A percentile compares a stretch with the other conserved stretches of the same genome.
phyloP scores from a whole-genome alignment of 2,329 filamentous ascomycete species.

The Claviceps citrina region DNA sequence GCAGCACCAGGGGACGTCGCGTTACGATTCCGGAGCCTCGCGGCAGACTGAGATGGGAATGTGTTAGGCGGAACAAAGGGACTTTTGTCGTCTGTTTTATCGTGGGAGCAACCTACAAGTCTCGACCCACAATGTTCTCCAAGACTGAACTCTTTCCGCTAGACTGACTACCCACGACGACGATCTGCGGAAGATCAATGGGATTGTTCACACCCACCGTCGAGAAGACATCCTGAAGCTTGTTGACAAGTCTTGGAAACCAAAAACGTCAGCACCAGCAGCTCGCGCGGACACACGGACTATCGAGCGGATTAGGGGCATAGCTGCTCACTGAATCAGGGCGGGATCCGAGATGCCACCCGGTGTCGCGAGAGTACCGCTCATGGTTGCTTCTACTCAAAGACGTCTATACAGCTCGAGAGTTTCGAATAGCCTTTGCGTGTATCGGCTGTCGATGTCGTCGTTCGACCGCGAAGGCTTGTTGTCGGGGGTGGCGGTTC shows the following conservation, averaged over 20 bases:
- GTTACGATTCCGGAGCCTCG: conserved; percentile 97
- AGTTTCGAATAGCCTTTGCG: neutral
- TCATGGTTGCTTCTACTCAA: conserved; percentile 17
- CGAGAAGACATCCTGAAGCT: conserved; percentile 97
- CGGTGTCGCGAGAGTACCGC: conserved; percentile 23
- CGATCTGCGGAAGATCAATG: conserved; percentile 96
- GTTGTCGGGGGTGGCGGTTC: conserved; percentile 1
- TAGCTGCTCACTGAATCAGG: conserved; percentile 41
- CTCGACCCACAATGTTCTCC: conserved; percentile 95
- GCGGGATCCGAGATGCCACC: conserved; percentile 52
- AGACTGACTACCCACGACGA: conserved; percentile 94
- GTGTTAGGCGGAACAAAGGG: neutral
- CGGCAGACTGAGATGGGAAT: conserved; percentile 50
- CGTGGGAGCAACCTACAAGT: conserved; percentile 58
- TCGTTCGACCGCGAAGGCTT: neutral
- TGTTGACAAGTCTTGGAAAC: conserved; percentile 66
- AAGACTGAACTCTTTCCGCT: conserved; percentile 98
- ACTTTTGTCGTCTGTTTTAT: neutral
- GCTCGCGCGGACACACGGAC: neutral
- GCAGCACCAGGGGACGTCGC: conserved; percentile 83
- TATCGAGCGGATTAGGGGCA: conserved; percentile 3
- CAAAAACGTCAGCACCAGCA: conserved; percentile 3
- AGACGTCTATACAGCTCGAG: conserved; percentile 1
- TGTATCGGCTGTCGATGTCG: neutral
- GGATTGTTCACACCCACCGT: conserved; percentile 98